Conservation (phyloP, 192 early-diverging fungal species). For the Rhizophagus sp. region DNA sequence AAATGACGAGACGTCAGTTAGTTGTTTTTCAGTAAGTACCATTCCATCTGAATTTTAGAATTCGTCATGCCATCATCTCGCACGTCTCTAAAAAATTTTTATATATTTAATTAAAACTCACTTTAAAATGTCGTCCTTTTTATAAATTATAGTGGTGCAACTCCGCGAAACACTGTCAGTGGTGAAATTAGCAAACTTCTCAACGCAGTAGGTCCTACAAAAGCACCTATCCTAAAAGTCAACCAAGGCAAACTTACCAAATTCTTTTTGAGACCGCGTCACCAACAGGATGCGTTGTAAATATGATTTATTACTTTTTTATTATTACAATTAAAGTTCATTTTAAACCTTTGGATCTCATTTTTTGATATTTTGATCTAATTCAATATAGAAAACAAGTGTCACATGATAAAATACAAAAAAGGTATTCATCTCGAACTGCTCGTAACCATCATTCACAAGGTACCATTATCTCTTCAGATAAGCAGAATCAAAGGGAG, state of each 20-base stretch:
- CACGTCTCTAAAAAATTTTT: background rate
- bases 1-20: slow-evolving; percentile 30
- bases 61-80: background rate
- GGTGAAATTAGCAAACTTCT: slow-evolving; percentile 33
- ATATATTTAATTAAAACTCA: background rate
- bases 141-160: slow-evolving; percentile 24
- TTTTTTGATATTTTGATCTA: background rate
- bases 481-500: background rate
- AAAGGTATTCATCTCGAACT: slow-evolving; percentile 18
- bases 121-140: background rate
- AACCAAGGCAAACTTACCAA: slow-evolving; percentile 32
- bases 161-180: slow-evolving; percentile 28
- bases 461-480: background rate
- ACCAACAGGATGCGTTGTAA: slow-evolving; percentile 16
- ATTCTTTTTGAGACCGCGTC: slow-evolving; percentile 26
- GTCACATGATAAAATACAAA: slow-evolving; percentile 16
- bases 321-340: background rate
- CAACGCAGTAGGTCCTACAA: slow-evolving; percentile 27
- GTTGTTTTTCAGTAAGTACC: slow-evolving; percentile 31
- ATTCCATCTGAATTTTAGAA: slow-evolving; percentile 7
- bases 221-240: slow-evolving; percentile 30
- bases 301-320: background rate
- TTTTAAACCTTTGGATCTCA: background rate
- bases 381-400: slow-evolving; percentile 19
- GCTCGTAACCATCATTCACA: slow-evolving; percentile 6